phyloP scores from a whole-genome alignment of 140 eudicot genomes.

The Oenanthe javanica region DNA sequence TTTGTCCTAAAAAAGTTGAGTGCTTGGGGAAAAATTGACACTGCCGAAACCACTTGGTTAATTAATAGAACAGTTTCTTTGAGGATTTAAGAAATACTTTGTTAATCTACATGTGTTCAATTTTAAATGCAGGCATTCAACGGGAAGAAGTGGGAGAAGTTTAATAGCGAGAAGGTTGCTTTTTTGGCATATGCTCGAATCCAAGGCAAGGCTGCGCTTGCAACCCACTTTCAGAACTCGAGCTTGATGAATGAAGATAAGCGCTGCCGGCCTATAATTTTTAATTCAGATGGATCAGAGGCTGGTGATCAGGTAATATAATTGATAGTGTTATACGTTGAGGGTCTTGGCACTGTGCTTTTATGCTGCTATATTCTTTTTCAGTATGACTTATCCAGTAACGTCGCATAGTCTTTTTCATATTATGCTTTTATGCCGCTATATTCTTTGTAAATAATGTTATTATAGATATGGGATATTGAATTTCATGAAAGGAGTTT shows the following conservation, averaged over 20 bases:
- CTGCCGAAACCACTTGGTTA: background rate
- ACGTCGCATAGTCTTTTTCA: background rate
- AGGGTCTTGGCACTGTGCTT: background rate
- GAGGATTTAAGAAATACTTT: background rate
- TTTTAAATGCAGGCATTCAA: conserved; percentile 57
- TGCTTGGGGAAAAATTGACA: background rate
- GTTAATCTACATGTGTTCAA: background rate
- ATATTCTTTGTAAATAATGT: background rate
- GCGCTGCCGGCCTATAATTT: conserved; percentile 88
- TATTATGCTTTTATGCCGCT: background rate
- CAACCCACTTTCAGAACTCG: conserved; percentile 86
- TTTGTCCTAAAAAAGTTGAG: background rate
- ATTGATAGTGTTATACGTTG: background rate
- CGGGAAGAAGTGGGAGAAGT: conserved; percentile 94
- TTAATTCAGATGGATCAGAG: conserved; percentile 54
- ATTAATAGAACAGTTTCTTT: background rate
- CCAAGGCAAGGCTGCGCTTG: conserved; percentile 79
- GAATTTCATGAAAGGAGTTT: background rate
- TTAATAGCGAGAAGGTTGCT: conserved; percentile 93
- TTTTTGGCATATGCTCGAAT: conserved; percentile 89
- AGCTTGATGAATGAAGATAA: conserved; percentile 96
- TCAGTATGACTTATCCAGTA: background rate
- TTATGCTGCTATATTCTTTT: conserved; percentile 3
- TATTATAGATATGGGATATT: background rate
- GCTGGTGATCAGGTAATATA: conserved; percentile 56